Percentiles rank a stretch among this genome's conserved stretches.
These are phyloP conservation scores for Astrephomene gubernaculifera DNA, from an alignment of 139 green algal species.

Conservation along the genomic window DNA sequence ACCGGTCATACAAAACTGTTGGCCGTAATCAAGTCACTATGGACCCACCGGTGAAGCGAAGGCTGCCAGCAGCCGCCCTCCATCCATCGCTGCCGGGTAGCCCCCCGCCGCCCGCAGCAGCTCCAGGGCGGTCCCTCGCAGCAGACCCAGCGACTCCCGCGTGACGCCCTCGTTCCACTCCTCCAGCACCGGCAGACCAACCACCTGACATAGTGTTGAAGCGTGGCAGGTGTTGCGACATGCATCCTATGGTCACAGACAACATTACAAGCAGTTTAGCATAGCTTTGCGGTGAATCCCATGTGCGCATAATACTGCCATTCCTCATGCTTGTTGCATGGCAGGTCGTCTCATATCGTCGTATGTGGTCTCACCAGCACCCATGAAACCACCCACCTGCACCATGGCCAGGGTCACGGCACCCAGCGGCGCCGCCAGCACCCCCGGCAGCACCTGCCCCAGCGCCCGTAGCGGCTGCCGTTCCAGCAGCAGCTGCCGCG, in stretches of 20 bases:
- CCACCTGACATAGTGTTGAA: too few relatives aligned
- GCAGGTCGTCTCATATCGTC: too few relatives aligned
- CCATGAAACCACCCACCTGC: background rate
- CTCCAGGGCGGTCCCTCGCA: conserved; percentile 2
- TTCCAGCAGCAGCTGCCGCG: conserved; percentile 32
- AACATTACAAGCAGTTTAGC: too few relatives aligned
- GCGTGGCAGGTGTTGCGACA: too few relatives aligned
- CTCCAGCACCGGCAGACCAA: background rate
- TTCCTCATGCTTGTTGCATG: too few relatives aligned
- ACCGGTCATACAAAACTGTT: too few relatives aligned
- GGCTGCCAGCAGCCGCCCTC: conserved; percentile 10
- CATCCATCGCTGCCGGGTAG: conserved; percentile 6
- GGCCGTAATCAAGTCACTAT: too few relatives aligned
- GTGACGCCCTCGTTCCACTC: conserved; percentile 10
- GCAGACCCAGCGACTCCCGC: background rate
- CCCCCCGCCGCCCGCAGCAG: conserved; percentile 17
- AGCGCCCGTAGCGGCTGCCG: background rate
- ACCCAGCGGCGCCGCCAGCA: conserved; percentile 31
- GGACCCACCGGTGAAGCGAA: conserved; percentile 12
- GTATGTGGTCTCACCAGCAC: too few relatives aligned
- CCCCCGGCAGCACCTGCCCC: conserved; percentile 32
- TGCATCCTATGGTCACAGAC: too few relatives aligned
- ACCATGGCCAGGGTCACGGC: conserved; percentile 7
- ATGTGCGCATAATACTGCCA: too few relatives aligned
- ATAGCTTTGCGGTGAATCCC: too few relatives aligned